Conservation (phyloP, 2,329 filamentous ascomycete species). For the Dissoconium aciculare region DNA sequence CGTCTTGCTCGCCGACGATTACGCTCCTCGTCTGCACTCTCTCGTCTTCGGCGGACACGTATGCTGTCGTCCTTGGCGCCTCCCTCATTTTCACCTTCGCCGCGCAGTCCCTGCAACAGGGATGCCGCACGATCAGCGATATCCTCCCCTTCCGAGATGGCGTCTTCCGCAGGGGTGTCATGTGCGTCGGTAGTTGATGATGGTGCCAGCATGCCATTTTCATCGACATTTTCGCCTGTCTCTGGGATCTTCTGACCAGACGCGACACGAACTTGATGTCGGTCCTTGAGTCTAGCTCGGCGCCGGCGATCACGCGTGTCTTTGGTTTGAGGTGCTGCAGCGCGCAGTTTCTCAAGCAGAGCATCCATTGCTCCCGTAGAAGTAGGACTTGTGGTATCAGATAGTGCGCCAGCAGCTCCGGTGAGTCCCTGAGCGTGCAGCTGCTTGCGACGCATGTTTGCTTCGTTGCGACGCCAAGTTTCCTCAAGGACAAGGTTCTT, state of each 20-base stretch:
- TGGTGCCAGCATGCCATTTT: slow-evolving; percentile 12
- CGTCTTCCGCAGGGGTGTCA: slow-evolving; percentile 6
- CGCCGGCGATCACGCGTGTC: slow-evolving; percentile 81
- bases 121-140: slow-evolving; percentile 73
- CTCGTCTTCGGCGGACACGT: slow-evolving; percentile 48
- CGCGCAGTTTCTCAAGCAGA: slow-evolving; percentile 82
- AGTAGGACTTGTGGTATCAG: slow-evolving; percentile 29
- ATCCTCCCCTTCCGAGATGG: slow-evolving; percentile 44
- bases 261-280: slow-evolving; percentile 76
- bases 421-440: slow-evolving; percentile 47
- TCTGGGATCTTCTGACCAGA: slow-evolving; percentile 83
- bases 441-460: slow-evolving; percentile 77
- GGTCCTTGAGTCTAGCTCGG: slow-evolving; percentile 75
- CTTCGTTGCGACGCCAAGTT: slow-evolving; percentile 68
- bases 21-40: slow-evolving; percentile 68
- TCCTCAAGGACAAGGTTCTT: slow-evolving; percentile 84
- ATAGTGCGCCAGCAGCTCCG: slow-evolving; percentile 24
- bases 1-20: slow-evolving; percentile 47
- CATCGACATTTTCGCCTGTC: slow-evolving; percentile 20
- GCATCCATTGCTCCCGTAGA: slow-evolving; percentile 91
- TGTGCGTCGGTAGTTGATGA: background rate
- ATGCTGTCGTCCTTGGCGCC: slow-evolving; percentile 28
- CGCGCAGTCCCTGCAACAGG: slow-evolving; percentile 68
- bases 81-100: slow-evolving; percentile 45
- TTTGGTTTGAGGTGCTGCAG: slow-evolving; percentile 75